Base-by-base conservation (phyloP, 768 basidiomycete species). In the Boletus eberwhitei region DNA sequence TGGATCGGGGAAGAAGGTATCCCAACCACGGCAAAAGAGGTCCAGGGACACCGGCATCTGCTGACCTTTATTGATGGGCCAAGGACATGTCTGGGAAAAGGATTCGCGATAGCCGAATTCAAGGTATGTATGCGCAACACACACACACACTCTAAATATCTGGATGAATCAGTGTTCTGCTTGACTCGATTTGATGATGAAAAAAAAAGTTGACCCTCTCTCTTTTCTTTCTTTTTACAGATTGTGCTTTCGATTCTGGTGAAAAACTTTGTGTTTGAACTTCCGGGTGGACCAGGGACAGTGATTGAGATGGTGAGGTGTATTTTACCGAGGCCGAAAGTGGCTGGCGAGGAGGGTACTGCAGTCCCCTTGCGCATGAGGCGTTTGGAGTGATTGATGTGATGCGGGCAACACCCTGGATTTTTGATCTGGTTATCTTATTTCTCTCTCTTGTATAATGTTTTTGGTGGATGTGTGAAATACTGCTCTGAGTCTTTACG, bases 1-100 rank as follows among this genome's bases (percentile, higher is more conserved):
- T 89, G 88, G 87, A 69, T 88, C 9, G 58, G 59, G 5, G 66
- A 69, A 6, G 68, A 68, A 16, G 65, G 69, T 1, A 59, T 64
- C 8, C 59, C 63, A 2, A 43, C 40, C 21, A 40, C 43, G 26
- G 74, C 75, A 0, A 75, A 83, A 34, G 42, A 43, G 16, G 17
- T 43, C 14, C 42, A 43, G 17, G 24, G 24, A 26, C 24, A 43
- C 24, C 42, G 42, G 2, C 24, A 43, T 43, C 17, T 43, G 5
- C 11, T 43, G 24, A 43, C 42, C 8, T 43, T 43, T 5, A 1
- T 8, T 1, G 24, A 43, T 26, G 42, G 42, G 24, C 42, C 42
- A n/a, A 26, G 42, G 24, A 26, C 42, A 17, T 43, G 55, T 48
- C 58, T 59, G 9, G 52, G 58, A 12, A 59, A 59, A 37, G 58